Base-by-base conservation (phyloP, 2,329 filamentous ascomycete genomes). In the Plenodomus biglobosus region DNA sequence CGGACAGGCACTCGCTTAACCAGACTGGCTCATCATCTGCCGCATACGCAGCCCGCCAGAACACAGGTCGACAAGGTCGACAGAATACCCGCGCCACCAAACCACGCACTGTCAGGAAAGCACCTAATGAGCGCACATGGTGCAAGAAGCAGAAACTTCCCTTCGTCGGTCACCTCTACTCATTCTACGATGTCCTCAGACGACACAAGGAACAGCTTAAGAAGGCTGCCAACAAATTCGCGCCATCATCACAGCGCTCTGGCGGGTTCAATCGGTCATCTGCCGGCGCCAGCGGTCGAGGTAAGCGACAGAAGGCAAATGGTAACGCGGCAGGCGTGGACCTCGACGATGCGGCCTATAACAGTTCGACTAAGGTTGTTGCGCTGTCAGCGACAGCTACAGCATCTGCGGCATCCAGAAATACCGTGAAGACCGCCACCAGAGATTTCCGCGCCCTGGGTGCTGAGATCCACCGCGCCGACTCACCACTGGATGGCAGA, bases 1-100 rank as follows among this genome's bases (percentile, higher is more conserved):
- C 39, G 6, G 39, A 53, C 13, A 43, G 46, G 38, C 42, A 53
- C 42, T 46, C 24, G 3, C 34, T 49, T 13, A 22, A 49, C 27
- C 19, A 15, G 16, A 40, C 30, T 19, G 32, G 45, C 41, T 24
- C 22, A 5, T 24, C 10, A 10, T 52, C 38, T 17, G 40, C 36
- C 16, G 38, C 38, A 22, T 50, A 45, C 18, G 22, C 38, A 11
- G 38, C 42, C 8, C 19, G 38, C 11, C 18, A 24, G 22, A 24
- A 10, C 22, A 24, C 5, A 5, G 5, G 5, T 5, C 22, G 22
- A 24, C 22, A 24, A 24, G 22, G 22, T 24, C 10, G 22, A 5
- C 22, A 24, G 22, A 24, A 24, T 10, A 24, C 22, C 22, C 22
- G 22, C 22, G 22, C 22, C 22, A 24, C 10, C 5, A 24, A 24